Evolutionary conservation across 2,329 filamentous ascomycete species (phyloP).

Genomic region (Coniella vitis): DNA sequence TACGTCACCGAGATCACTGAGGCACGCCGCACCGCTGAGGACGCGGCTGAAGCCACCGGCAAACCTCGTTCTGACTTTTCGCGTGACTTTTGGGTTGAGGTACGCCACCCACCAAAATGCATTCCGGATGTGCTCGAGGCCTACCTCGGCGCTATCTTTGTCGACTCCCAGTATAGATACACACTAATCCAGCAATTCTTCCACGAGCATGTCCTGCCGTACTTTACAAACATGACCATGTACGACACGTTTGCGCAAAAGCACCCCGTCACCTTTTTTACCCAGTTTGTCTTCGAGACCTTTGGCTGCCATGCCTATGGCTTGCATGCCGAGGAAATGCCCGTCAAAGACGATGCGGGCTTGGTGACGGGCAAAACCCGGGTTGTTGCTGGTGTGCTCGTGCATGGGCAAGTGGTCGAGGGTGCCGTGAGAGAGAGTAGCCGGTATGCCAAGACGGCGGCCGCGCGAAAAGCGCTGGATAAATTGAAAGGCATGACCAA

Average conservation of each 20-base stretch:
- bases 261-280: slow-evolving; percentile 73
- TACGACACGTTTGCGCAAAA: slow-evolving; percentile 85
- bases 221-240: slow-evolving; percentile 77
- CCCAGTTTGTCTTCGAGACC: slow-evolving; percentile 54
- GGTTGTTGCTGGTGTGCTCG: slow-evolving; percentile 65
- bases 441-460: slow-evolving; percentile 66
- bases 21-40: slow-evolving; percentile 28
- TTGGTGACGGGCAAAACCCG: slow-evolving; percentile 26
- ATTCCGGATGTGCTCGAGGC: slow-evolving; percentile 86
- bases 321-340: slow-evolving; percentile 45
- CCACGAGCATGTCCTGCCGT: slow-evolving; percentile 62
- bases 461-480: slow-evolving; percentile 52
- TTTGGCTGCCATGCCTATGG: slow-evolving; percentile 60
- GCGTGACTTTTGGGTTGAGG: slow-evolving; percentile 63
- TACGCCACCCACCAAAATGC: slow-evolving; percentile 60
- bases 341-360: slow-evolving; percentile 24
- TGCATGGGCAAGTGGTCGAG: slow-evolving; percentile 66
- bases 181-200: slow-evolving; percentile 70
- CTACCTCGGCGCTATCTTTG: slow-evolving; percentile 83
- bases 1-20: slow-evolving; percentile 52
- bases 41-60: slow-evolving; percentile 27
- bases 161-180: slow-evolving; percentile 80
- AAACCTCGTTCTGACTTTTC: slow-evolving; percentile 33
- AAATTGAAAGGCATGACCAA: slow-evolving; percentile 37
- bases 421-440: slow-evolving; percentile 55